Evolutionary conservation across 345 rosid species (phyloP), one percentile per base, ranked within the genome.

Genomic region (Reutealis trisperma): DNA sequence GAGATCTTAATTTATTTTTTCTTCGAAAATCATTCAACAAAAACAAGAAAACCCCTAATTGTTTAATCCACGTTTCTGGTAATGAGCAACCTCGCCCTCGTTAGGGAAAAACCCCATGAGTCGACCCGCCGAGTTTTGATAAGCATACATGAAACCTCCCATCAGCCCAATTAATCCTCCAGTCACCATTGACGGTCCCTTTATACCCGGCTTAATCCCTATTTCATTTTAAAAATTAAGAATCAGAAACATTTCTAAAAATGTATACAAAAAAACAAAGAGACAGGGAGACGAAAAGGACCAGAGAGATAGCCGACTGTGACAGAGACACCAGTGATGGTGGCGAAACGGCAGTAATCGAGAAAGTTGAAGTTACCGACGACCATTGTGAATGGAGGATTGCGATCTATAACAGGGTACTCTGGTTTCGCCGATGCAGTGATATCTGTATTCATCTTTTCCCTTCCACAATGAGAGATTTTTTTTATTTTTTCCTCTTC

Each of bases 81-180:
- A 75, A 72, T 71, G 83, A 80, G 94, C 91, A 66, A 95, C 96
- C 90, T 95, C 99, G 63, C 85, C 86, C 27, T 92, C 96, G 54
- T 93, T 96, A 58, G 97, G 94, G 87, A 93, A 96, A 79, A 96
- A 95, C 0, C 98, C 98, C 99, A 93, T 96, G 64, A 96, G 87
- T 13, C 99, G 87, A 63, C 98, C 99, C 0, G 93, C 96, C 0
- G 99, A 96, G 89, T 96, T 96, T 84, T 96, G 99, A 84, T 96
- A 96, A 0, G 99, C 99, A 64, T 96, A 96, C 99, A 96, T 96
- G 87, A 96, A 96, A 63, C 99, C 99, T 8, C 99, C 99, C 99
- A 96, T 88, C 58, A 93, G 76, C 16, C 99, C 99, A 27, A 96
- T 96, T 84, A 96, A 30, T 14, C 99, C 99, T 47, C 99, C 99